Evolutionary conservation across 257 asterid genomes (phyloP).

Genomic region (Rauvolfia tetraphylla): DNA sequence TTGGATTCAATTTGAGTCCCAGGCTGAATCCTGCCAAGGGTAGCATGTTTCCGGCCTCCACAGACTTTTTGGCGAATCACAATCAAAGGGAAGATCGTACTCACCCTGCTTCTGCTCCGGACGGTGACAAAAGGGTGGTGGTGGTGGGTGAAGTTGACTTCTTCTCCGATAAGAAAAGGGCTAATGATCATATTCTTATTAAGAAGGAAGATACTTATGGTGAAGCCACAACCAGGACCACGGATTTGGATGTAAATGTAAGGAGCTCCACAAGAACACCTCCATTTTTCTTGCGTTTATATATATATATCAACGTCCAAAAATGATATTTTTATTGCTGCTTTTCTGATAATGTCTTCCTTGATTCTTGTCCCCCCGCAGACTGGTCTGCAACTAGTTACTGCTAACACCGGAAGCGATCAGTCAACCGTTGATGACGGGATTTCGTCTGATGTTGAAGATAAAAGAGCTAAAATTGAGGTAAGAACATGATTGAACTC

Average conservation of each 20-base stretch:
- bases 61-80: slow-evolving; percentile 42
- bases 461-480: slow-evolving; percentile 56
- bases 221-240: slow-evolving; percentile 10
- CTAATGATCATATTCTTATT: slow-evolving; percentile 18
- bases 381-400: slow-evolving; percentile 93
- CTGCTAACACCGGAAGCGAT: slow-evolving; percentile 70
- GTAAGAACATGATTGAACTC: slow-evolving; percentile 22
- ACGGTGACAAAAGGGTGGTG: slow-evolving; percentile 28
- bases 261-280: slow-evolving; percentile 15
- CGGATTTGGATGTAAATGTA: slow-evolving; percentile 44
- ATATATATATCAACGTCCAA: neutral
- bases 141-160: slow-evolving; percentile 68
- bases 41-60: slow-evolving; percentile 16
- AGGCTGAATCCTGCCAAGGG: slow-evolving; percentile 29
- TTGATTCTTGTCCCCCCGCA: slow-evolving; percentile 14
- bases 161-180: slow-evolving; percentile 50
- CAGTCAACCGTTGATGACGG: slow-evolving; percentile 82
- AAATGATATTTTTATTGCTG: neutral
- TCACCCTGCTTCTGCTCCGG: slow-evolving; percentile 18
- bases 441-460: slow-evolving; percentile 42
- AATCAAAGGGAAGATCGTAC: slow-evolving; percentile 31
- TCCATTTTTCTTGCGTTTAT: neutral
- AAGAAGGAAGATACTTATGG: slow-evolving; percentile 49
- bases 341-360: neutral
- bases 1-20: slow-evolving; percentile 58